Base-by-base conservation (phyloP, 78 protist species). In the Creolimax fragrantissima region DNA sequence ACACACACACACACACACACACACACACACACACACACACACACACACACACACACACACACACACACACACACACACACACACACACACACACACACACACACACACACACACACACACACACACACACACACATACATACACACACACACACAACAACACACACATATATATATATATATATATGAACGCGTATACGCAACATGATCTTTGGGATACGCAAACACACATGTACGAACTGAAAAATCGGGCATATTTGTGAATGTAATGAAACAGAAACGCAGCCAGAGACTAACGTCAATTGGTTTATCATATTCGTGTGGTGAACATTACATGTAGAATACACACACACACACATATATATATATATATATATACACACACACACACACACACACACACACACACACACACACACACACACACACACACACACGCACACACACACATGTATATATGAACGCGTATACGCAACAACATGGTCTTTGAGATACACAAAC, bases 21-120 rank as follows among this genome's bases (percentile, higher is more conserved):
- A 84, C 81, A 84, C 88, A 84, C 39, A 84, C 88, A 84, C 43
- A 84, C 81, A 84, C 88, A 47, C 74, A 47, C 74, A 47, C 74
- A 47, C 74, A 47, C 7, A 7, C 7, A 47, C 74, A 47, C 74
- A 47, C 74, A 47, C 11, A 47, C 7, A 24, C 7, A 47, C 11
- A 47, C 11, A 47, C 11, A 47, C 11, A 47, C 11, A 47, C 11
- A 58, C 24, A 58, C 24, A 1, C 0, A 58, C 24, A 58, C 24
- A 58, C 24, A 1, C 24, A 58, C 24, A 58, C 24, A 58, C 24
- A 1, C 0, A 58, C 24, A 58, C 24, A 58, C 24, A 24, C 24
- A 84, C 17, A 84, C 17, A 84, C 0, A 2, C 88, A 41, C 39
- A 84, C 11, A 84, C 7, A 84, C 39, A 11, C 88, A 41, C 39